Evolutionary conservation across 2,329 filamentous ascomycete species (phyloP).

Genomic region (Exophiala alcalophila): DNA sequence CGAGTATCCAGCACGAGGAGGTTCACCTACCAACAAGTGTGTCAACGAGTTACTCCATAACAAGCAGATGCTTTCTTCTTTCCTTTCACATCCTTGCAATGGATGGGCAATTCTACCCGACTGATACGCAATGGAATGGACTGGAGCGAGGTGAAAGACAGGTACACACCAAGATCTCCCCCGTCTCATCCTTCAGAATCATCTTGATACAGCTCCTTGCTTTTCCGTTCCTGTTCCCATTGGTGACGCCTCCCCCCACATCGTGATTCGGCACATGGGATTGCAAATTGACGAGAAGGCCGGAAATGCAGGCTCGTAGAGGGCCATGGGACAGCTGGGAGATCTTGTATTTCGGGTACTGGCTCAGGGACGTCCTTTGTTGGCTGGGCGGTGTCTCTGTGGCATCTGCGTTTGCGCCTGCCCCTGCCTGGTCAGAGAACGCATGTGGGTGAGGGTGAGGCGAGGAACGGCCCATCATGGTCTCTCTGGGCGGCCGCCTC

Average conservation of each 20-base stretch:
- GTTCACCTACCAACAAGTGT: slow-evolving; percentile 33
- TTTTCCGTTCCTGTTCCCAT: too few relatives aligned
- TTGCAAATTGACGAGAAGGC: slow-evolving; percentile 32
- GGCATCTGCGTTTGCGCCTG: too few relatives aligned
- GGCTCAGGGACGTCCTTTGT: slow-evolving; percentile 22
- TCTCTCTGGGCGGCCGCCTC: too few relatives aligned
- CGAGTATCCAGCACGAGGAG: slow-evolving; percentile 31
- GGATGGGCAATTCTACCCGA: too few relatives aligned
- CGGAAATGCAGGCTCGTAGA: slow-evolving; percentile 27
- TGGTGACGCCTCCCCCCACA: slow-evolving; percentile 22
- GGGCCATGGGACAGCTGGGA: slow-evolving; percentile 29
- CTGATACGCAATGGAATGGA: too few relatives aligned
- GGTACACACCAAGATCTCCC: slow-evolving; percentile 30
- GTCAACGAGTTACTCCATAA: too few relatives aligned
- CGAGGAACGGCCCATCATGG: too few relatives aligned
- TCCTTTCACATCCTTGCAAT: too few relatives aligned
- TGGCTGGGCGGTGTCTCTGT: neutral
- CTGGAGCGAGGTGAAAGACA: too few relatives aligned
- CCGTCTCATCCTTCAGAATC: slow-evolving; percentile 32
- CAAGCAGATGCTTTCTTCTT: too few relatives aligned
- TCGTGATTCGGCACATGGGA: slow-evolving; percentile 14
- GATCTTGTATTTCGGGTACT: slow-evolving; percentile 29
- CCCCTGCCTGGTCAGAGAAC: too few relatives aligned
- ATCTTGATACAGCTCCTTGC: slow-evolving; percentile 33
- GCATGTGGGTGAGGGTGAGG: too few relatives aligned